These are phyloP conservation scores for Nicotiana attenuata DNA, from an alignment of 257 asterid genomes.

Conservation along the genomic window DNA sequence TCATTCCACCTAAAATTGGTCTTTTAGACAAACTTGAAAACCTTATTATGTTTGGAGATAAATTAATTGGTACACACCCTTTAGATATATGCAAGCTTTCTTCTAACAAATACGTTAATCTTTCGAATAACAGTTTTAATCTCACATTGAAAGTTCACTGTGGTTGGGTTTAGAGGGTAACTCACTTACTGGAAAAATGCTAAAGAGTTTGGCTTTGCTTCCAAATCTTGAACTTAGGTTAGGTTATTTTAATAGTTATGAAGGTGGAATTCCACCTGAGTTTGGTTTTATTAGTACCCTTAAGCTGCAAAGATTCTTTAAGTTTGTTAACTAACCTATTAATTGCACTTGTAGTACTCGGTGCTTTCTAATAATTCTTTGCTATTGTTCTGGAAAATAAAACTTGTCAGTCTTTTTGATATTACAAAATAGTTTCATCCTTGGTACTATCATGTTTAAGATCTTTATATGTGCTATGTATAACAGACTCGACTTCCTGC, in stretches of 20 bases:
- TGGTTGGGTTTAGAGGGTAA: constrained; percentile 46
- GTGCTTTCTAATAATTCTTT: too few relatives aligned
- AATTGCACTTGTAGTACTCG: too few relatives aligned
- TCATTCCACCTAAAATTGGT: constrained; percentile 65
- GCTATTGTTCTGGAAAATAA: too few relatives aligned
- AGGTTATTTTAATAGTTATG: constrained; percentile 59
- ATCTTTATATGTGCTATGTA: too few relatives aligned
- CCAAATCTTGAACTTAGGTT: constrained; percentile 41
- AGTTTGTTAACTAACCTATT: too few relatives aligned
- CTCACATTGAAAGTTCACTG: constrained; percentile 45
- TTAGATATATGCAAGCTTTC: constrained; percentile 38
- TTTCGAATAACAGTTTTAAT: constrained; percentile 47
- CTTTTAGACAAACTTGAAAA: constrained; percentile 46
- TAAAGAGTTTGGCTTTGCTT: constrained; percentile 53
- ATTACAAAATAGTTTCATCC: too few relatives aligned
- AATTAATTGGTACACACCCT: constrained; percentile 65
- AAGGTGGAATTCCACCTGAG: constrained; percentile 83
- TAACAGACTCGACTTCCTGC: too few relatives aligned
- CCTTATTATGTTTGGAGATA: constrained; percentile 43
- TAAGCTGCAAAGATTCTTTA: constrained; percentile 4
- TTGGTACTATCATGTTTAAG: too few relatives aligned
- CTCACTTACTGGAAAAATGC: constrained; percentile 56
- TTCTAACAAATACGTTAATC: constrained; percentile 37
- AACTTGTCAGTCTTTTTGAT: too few relatives aligned
- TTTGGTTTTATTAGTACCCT: constrained; percentile 47